Conservation (phyloP, 805 yeast species). For the Pichia exigua region DNA sequence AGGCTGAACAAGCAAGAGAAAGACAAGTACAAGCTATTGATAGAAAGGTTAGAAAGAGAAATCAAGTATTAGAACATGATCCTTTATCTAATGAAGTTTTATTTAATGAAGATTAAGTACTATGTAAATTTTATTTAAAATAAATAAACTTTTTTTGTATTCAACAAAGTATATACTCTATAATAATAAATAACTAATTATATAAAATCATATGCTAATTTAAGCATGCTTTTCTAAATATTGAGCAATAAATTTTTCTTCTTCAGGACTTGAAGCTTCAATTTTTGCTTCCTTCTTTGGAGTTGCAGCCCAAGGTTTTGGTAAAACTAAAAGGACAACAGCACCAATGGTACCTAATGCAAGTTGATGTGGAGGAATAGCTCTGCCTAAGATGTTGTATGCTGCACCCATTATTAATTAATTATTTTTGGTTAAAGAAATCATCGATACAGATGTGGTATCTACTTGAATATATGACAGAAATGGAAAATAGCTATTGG, state of each 20-base stretch:
- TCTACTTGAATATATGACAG: background rate
- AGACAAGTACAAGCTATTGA: slow-evolving; percentile 76
- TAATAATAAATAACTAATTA: background rate
- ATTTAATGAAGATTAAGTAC: slow-evolving; percentile 42
- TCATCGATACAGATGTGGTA: background rate
- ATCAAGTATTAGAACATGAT: slow-evolving; percentile 65
- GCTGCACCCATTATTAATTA: slow-evolving; percentile 61
- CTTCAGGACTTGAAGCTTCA: slow-evolving; percentile 76
- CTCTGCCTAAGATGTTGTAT: slow-evolving; percentile 76
- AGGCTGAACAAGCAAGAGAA: slow-evolving; percentile 68
- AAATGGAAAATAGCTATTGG: background rate
- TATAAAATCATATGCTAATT: background rate
- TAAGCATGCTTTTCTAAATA: slow-evolving; percentile 43
- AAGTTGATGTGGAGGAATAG: slow-evolving; percentile 78
- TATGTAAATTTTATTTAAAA: background rate
- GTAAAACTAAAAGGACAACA: slow-evolving; percentile 53
- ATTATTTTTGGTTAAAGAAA: background rate
- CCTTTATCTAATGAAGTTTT: slow-evolving; percentile 74
- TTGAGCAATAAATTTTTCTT: slow-evolving; percentile 76
- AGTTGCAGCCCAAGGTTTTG: slow-evolving; percentile 67
- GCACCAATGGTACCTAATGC: slow-evolving; percentile 75
- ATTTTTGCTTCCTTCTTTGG: slow-evolving; percentile 57
- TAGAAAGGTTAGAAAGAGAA: slow-evolving; percentile 69
- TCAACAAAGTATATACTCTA: background rate
- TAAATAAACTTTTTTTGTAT: background rate